Percentiles rank a stretch among this genome's conserved stretches.
phyloP scores from a whole-genome alignment of 23 red algal species.

The Gracilaria vermiculophylla region DNA sequence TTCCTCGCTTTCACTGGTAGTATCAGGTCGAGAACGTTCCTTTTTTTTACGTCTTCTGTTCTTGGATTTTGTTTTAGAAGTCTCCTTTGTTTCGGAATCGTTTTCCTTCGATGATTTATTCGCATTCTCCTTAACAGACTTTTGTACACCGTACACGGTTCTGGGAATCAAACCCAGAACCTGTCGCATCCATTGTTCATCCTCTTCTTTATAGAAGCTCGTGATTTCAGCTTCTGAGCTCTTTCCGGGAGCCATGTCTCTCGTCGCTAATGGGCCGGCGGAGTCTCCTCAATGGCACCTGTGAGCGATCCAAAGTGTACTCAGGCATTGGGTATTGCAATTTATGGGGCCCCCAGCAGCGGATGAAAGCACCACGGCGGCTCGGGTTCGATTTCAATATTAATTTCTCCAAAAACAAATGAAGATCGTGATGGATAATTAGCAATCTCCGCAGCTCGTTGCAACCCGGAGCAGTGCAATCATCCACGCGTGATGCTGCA shows the following conservation, averaged over 20 bases:
- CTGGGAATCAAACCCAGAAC: constrained; percentile 46
- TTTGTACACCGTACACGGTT: neutral
- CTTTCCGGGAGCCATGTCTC: neutral
- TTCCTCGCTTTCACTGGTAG: neutral
- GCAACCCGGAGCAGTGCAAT: neutral
- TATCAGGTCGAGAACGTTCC: neutral
- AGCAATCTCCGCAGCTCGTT: too few relatives aligned
- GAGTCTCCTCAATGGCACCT: too few relatives aligned
- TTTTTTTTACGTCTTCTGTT: constrained; percentile 13
- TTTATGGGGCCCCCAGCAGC: too few relatives aligned
- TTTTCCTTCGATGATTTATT: neutral
- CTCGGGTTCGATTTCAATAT: too few relatives aligned
- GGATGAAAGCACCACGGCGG: too few relatives aligned
- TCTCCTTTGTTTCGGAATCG: neutral
- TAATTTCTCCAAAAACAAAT: too few relatives aligned
- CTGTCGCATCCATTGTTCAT: constrained; percentile 40
- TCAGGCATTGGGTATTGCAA: too few relatives aligned
- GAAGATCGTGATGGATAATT: too few relatives aligned
- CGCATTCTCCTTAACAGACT: neutral
- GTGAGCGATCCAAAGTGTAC: too few relatives aligned
- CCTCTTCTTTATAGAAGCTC: constrained; percentile 8
- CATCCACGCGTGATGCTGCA: too few relatives aligned
- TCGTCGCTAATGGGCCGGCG: too few relatives aligned
- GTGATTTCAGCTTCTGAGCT: neutral
- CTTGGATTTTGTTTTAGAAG: neutral